These are phyloP conservation scores for Debaryomyces udenii DNA, from an alignment of 1,139 yeast species.

Conservation along the genomic window DNA sequence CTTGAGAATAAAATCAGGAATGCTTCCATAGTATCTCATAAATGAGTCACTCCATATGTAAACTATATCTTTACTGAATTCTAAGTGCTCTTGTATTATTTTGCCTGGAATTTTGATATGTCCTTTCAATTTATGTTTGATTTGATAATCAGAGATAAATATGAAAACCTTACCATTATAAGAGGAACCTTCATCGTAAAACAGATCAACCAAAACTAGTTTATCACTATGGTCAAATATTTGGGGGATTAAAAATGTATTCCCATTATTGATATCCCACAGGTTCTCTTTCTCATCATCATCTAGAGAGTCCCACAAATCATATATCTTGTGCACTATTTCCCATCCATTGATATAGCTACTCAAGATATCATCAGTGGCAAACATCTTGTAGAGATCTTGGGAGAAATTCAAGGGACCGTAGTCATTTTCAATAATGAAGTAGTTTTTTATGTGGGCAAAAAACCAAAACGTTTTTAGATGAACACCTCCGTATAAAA, in stretches of 20 bases:
- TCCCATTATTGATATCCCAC: constrained; percentile 24
- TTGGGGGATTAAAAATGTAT: constrained; percentile 26
- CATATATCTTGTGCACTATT: constrained; percentile 21
- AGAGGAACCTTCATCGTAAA: constrained; percentile 22
- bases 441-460: constrained; percentile 32
- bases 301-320: constrained; percentile 15
- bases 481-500: constrained; percentile 49
- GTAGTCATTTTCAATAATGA: constrained; percentile 24
- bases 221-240: constrained; percentile 18
- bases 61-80: constrained; percentile 23
- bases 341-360: constrained; percentile 27
- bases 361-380: constrained; percentile 15
- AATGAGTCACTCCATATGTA: constrained; percentile 26
- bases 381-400: constrained; percentile 20
- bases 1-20: constrained; percentile 13
- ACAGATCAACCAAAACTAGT: constrained; percentile 22
- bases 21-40: constrained; percentile 16
- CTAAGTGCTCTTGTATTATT: constrained; percentile 16
- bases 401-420: constrained; percentile 24
- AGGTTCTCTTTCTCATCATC: constrained; percentile 16
- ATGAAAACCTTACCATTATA: constrained; percentile 15
- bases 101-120: constrained; percentile 22
- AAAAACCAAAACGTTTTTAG: constrained; percentile 46
- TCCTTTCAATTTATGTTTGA: constrained; percentile 21
- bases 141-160: constrained; percentile 18